phyloP scores from a whole-genome alignment of 2,329 filamentous ascomycete genomes.

The Trichoderma sp. region DNA sequence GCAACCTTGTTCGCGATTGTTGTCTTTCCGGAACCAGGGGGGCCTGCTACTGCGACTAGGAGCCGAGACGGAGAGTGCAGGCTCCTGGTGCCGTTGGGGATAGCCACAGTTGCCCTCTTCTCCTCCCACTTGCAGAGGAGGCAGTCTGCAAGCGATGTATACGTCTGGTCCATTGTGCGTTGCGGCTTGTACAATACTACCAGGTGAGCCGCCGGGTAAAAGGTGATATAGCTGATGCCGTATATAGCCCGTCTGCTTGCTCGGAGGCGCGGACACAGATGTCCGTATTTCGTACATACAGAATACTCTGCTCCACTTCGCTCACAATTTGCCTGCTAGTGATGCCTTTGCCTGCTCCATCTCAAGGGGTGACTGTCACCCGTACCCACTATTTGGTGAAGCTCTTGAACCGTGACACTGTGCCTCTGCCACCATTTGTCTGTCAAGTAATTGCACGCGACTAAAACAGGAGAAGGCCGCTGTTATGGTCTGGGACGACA shows the following conservation, averaged over 20 bases:
- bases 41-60: conserved; percentile 32
- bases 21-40: conserved; percentile 33
- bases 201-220: background rate
- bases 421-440: too few relatives aligned
- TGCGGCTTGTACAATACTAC: background rate
- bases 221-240: background rate
- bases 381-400: background rate
- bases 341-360: too few relatives aligned
- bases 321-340: background rate
- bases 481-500: too few relatives aligned
- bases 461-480: too few relatives aligned
- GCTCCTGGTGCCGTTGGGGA: conserved; percentile 17
- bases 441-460: too few relatives aligned
- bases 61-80: conserved; percentile 19
- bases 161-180: conserved; percentile 35
- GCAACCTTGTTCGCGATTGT: conserved; percentile 32
- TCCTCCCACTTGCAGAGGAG: conserved; percentile 33
- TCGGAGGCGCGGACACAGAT: background rate
- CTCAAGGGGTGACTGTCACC: background rate
- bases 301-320: background rate
- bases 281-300: background rate
- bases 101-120: conserved; percentile 6
- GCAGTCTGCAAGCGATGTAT: conserved; percentile 33
- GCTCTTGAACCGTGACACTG: background rate
- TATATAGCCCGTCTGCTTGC: background rate